These are phyloP conservation scores for Ascochyta rabiei DNA, from an alignment of 2,329 filamentous ascomycete genomes.

Conservation along the genomic window DNA sequence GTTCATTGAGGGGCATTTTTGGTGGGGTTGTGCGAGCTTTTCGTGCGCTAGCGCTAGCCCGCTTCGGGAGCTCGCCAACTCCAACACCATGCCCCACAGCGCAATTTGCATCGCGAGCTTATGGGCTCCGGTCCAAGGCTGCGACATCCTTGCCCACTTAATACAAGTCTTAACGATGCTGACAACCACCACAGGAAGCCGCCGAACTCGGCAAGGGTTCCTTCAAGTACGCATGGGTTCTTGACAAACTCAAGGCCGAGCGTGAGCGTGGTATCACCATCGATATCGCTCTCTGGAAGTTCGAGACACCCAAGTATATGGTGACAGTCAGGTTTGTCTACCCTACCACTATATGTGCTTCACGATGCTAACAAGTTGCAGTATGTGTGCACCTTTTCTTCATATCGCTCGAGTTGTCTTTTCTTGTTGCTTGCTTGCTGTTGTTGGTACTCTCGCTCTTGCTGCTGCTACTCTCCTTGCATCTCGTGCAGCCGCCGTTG, in stretches of 20 bases:
- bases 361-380: too few relatives aligned
- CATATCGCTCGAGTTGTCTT: too few relatives aligned
- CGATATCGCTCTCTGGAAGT: conserved; percentile 99
- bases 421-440: too few relatives aligned
- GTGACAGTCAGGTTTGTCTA: conserved; percentile 75
- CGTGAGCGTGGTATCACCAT: conserved; percentile 99
- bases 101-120: conserved; percentile 11
- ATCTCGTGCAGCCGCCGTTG: too few relatives aligned
- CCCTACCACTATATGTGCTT: too few relatives aligned
- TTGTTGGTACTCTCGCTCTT: too few relatives aligned
- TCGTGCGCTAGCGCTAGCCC: conserved; percentile 46
- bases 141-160: background rate
- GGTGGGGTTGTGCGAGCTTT: conserved; percentile 50
- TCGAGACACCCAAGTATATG: conserved; percentile 97
- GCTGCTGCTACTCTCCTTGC: too few relatives aligned
- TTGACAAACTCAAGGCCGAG: conserved; percentile 99
- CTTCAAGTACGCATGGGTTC: conserved; percentile 99
- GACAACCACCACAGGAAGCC: conserved; percentile 74
- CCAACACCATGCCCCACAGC: conserved; percentile 43
- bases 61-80: conserved; percentile 36
- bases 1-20: conserved; percentile 48
- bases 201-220: conserved; percentile 99
- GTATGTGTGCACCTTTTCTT: too few relatives aligned
- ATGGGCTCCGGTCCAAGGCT: conserved; percentile 2
- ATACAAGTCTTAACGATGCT: conserved; percentile 39